Base-by-base conservation (phyloP, 176 grass and related monocot genomes). In the Ensete glaucum region DNA sequence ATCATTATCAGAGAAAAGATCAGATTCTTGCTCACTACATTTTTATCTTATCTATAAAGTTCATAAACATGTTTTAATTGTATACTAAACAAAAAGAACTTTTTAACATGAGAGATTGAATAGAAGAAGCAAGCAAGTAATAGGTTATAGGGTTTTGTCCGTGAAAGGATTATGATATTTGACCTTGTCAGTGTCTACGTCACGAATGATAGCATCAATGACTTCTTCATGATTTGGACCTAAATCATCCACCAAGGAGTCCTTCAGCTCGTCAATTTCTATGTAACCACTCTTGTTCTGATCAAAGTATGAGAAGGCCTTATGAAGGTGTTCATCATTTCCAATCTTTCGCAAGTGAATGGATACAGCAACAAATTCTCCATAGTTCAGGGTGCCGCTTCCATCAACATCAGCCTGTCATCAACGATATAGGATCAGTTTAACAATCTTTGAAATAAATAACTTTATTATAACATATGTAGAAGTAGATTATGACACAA, bases 311-410 rank as follows among this genome's bases (percentile, higher is more conserved):
- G 23, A 29, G n/a, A 75, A 75, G 15, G 73, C 73, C 59, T 62
- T 75, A 23, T 12, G 73, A 13, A 75, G 73, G 54, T 75, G 73
- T 9, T 75, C 73, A 49, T 75, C 73, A 1, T 75, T 75, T 20
- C 54, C 73, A 16, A 75, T 75, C 73, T 75, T 75, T 27, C 54
- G 54, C 24, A 75, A 48, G 73, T 75, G 73, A 43, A 75, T 48
- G 0, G 73, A 75, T 75, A 75, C 23, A n/a, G 73, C 73, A 57
- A 59, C 73, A 75, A 75, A 75, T 75, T 75, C 73, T 59, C 73
- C 73, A 59, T 75, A 75, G 54, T 75, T 34, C 52, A 75, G 26
- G 54, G 26, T 59, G 12, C 73, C 73, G 17, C 43, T 58, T 60
- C 73, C 73, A 75, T 75, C 73, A 54, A 60, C 55, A 49, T 75